Conservation (phyloP, 192 early-diverging fungal species). For the Coemansia sp. region DNA sequence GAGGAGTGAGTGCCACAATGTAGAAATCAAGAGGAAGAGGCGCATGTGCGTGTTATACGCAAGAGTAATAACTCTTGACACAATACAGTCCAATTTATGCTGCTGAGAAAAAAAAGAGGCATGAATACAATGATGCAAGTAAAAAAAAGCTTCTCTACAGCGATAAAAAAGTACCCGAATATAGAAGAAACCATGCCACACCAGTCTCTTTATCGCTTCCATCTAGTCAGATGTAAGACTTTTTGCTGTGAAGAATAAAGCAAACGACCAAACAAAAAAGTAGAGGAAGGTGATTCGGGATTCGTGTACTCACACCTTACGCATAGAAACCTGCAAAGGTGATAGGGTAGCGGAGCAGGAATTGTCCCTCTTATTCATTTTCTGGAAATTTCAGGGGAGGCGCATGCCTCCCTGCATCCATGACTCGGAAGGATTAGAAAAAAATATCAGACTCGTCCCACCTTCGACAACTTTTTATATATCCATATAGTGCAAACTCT, state of each 20-base stretch:
- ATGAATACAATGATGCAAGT: background rate
- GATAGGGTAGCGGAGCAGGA: background rate
- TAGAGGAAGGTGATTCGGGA: background rate
- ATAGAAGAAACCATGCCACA: constrained; percentile 1
- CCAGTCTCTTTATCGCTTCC: background rate
- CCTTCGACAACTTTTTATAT: background rate
- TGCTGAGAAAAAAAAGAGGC: constrained; percentile 1
- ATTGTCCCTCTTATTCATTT: background rate
- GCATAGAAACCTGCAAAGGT: background rate
- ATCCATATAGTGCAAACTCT: background rate
- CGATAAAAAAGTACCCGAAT: background rate
- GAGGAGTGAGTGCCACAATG: background rate
- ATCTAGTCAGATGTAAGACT: background rate
- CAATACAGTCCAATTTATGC: constrained; percentile 22
- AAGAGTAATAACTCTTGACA: constrained; percentile 8
- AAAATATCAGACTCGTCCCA: background rate
- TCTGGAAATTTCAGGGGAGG: background rate
- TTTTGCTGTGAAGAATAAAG: too few species aligned
- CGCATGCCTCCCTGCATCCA: constrained; percentile 4
- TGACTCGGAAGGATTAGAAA: background rate
- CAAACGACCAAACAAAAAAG: background rate
- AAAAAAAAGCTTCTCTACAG: constrained; percentile 3
- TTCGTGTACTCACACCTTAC: background rate
- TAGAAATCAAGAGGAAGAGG: constrained; percentile 9
- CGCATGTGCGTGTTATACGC: constrained; percentile 2